phyloP scores from a whole-genome alignment of 1,284 basidiomycete species.

The Ceratobasidium sp. region DNA sequence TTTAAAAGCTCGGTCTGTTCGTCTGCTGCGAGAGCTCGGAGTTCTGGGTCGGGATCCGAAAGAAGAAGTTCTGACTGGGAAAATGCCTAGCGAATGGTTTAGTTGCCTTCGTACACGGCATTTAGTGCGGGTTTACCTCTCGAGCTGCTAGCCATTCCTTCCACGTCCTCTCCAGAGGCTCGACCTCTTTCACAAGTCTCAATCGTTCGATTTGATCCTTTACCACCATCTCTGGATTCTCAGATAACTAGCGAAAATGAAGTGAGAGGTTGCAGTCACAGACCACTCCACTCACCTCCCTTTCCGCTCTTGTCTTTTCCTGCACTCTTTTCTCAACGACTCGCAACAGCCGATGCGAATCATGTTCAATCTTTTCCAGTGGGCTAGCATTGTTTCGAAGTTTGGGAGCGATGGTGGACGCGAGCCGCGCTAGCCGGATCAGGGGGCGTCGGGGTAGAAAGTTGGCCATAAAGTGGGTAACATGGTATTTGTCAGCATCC shows the following conservation, averaged over 20 bases:
- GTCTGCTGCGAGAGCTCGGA: conserved; percentile 80
- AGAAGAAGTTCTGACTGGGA: conserved; percentile 70
- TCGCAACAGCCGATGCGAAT: conserved; percentile 55
- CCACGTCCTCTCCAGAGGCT: conserved; percentile 67
- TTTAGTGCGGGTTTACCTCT: conserved; percentile 57
- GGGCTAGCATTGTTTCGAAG: background rate
- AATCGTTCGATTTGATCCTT: conserved; percentile 62
- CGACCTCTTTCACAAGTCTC: conserved; percentile 65
- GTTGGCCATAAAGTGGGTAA: conserved; percentile 11
- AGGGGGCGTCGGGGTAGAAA: conserved; percentile 23
- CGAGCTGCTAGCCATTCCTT: conserved; percentile 61
- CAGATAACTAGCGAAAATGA: conserved; percentile 14
- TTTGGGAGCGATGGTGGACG: conserved; percentile 12
- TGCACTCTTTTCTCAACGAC: conserved; percentile 56
- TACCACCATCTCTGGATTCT: conserved; percentile 48
- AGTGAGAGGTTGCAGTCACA: conserved; percentile 4
- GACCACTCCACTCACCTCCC: conserved; percentile 56
- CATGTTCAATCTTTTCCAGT: conserved; percentile 53
- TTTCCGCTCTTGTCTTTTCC: conserved; percentile 53
- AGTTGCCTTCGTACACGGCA: background rate
- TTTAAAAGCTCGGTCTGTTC: conserved; percentile 71
- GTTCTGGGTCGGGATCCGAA: conserved; percentile 78
- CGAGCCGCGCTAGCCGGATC: conserved; percentile 5
- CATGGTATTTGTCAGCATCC: conserved; percentile 11
- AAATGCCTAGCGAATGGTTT: conserved; percentile 46